A percentile compares a stretch with the other conserved stretches of the same genome.
phyloP scores from a whole-genome alignment of 768 basidiomycete genomes.

The Mycena vulgaris region DNA sequence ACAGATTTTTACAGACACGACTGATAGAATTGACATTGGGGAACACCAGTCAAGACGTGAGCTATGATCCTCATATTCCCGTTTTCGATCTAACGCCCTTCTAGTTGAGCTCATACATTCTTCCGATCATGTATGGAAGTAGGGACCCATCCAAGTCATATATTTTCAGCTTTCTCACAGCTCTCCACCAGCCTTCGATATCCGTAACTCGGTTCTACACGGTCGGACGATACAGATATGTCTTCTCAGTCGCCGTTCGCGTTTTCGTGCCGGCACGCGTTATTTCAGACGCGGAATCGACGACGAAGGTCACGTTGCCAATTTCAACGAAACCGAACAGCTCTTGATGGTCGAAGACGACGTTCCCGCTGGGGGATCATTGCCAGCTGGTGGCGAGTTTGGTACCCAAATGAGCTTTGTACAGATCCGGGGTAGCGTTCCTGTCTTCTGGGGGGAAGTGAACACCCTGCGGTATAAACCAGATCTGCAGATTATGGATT shows the following conservation, averaged over 20 bases:
- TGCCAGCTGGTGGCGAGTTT: slow-evolving; percentile 61
- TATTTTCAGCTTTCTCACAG: slow-evolving; percentile 25
- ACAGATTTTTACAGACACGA: slow-evolving; percentile 56
- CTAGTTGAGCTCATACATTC: slow-evolving; percentile 90
- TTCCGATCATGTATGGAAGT: slow-evolving; percentile 97
- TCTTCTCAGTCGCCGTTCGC: slow-evolving; percentile 94
- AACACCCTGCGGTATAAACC: slow-evolving; percentile 97
- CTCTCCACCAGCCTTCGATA: slow-evolving; percentile 80
- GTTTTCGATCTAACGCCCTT: slow-evolving; percentile 29
- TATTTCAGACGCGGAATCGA: slow-evolving; percentile 98
- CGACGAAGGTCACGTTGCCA: slow-evolving; percentile 90
- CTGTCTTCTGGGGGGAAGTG: slow-evolving; percentile 96
- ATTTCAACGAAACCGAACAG: slow-evolving; percentile 99
- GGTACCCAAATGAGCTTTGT: slow-evolving; percentile 86
- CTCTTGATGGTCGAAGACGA: slow-evolving; percentile 81
- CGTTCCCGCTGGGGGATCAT: slow-evolving; percentile 55
- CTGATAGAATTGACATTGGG: slow-evolving; percentile 58
- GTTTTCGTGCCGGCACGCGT: slow-evolving; percentile 95
- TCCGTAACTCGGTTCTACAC: slow-evolving; percentile 82
- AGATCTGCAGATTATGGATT: slow-evolving; percentile 96
- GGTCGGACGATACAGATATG: slow-evolving; percentile 85
- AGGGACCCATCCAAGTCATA: slow-evolving; percentile 51
- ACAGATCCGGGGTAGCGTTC: slow-evolving; percentile 94
- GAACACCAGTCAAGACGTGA: slow-evolving; percentile 76
- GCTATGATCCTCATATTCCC: slow-evolving; percentile 43